A percentile compares a stretch with the other conserved stretches of the same genome.
These are phyloP conservation scores for Cyphellophora europaea DNA, from an alignment of 2,329 filamentous ascomycete species.

Conservation along the genomic window DNA sequence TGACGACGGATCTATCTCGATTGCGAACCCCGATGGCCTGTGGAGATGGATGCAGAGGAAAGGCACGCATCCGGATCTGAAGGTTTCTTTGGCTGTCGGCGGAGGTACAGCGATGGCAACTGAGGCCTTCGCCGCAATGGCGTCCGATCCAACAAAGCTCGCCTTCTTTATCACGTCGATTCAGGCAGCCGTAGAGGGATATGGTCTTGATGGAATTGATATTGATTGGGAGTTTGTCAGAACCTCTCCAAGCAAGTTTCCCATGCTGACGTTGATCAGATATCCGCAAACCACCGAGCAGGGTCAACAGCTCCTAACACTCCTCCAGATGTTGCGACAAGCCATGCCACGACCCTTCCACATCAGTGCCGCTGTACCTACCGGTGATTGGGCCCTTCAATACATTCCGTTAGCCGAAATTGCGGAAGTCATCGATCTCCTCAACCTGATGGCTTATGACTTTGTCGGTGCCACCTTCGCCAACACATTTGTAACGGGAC, in stretches of 20 bases:
- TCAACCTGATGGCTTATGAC: slow-evolving; percentile 77
- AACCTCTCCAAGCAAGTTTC: no score
- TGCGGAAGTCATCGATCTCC: slow-evolving; percentile 58
- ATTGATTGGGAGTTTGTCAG: slow-evolving; percentile 79
- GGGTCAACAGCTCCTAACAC: neutral
- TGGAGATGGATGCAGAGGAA: neutral
- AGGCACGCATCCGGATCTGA: neutral
- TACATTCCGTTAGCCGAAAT: slow-evolving; percentile 58
- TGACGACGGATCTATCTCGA: neutral
- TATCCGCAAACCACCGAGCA: neutral
- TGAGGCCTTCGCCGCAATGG: neutral
- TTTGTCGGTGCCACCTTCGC: slow-evolving; percentile 62
- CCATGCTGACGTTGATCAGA: no score
- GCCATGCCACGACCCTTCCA: slow-evolving; percentile 52
- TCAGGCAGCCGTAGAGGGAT: slow-evolving; percentile 55
- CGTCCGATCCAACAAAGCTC: neutral
- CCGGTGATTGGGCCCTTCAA: slow-evolving; percentile 54
- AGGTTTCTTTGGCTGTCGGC: neutral
- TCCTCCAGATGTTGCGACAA: neutral
- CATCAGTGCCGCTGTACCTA: slow-evolving; percentile 64
- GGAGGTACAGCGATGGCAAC: neutral
- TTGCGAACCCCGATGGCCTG: neutral
- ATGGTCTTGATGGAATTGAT: slow-evolving; percentile 66
- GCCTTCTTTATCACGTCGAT: neutral
- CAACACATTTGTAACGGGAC: slow-evolving; percentile 49